Evolutionary conservation across 1,139 yeast genomes (phyloP), one percentile per base, ranked within the genome.

Genomic region (Kurtzmaniella quercitrusa): DNA sequence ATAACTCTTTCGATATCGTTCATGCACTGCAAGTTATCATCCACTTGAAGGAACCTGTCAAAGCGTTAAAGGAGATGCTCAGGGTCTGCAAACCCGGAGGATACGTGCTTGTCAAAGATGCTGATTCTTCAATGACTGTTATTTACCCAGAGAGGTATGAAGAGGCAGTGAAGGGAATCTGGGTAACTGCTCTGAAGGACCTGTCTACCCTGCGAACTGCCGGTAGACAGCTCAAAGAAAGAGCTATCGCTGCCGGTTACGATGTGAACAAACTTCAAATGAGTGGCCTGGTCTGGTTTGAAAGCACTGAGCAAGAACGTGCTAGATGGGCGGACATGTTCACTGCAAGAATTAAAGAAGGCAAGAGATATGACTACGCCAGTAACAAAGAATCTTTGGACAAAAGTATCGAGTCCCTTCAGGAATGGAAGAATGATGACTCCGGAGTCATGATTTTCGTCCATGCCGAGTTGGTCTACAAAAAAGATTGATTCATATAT

Each of bases 81-180:
- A 53, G 78, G 35, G 62, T 70, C 3, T 52, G 66, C 20, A 63
- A 65, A 44, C 71, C 71, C 1, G 65, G 65, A 8, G 78, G 76
- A 0, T 61, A 55, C 38, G 48, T 68, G 1, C 66, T 70, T 37
- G 59, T 58, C 6, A 57, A 63, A 34, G 74, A 69, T 38, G 60
- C 65, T 2, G 71, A 66, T 43, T 33, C 59, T 9, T 46, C 42
- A 2, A 42, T 55, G 22, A 42, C 44, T 2, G 34, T 52, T 6
- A 52, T 51, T 2, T 58, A 53, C 36, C 68, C 68, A 1, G 46
- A 46, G n/a, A 37, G 47, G 36, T 60, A 55, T 41, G 44, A 45
- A 15, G 47, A 41, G 2, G 26, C 45, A 4, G 36, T 58, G 8
- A 38, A 42, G 34, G 38, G 44, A 49, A 42, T 40, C 42, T 50